phyloP scores from a whole-genome alignment of 2,329 filamentous ascomycete species.

The Tolypocladium tropicale region DNA sequence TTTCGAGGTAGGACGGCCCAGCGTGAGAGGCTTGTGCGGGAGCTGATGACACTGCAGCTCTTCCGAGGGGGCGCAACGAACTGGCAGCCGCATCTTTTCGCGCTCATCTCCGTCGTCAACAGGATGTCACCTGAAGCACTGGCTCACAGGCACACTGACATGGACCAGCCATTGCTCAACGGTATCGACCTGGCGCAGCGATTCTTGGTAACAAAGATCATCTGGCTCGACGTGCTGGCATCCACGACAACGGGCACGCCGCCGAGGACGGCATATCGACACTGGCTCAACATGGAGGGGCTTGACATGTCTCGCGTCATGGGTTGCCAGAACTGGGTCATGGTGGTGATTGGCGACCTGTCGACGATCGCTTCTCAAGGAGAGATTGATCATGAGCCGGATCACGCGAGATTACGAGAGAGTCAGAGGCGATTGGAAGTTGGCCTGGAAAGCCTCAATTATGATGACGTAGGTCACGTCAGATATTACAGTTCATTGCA shows the following conservation, averaged over 20 bases:
- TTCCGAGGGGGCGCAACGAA: constrained; percentile 10
- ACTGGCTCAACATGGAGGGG: constrained; percentile 4
- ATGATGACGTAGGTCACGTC: not conserved
- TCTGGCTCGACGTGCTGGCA: constrained; percentile 12
- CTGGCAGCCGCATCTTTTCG: constrained; percentile 11
- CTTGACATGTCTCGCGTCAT: constrained; percentile 11
- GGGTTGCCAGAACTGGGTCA: constrained; percentile 11
- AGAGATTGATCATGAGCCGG: not conserved
- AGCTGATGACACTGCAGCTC: not conserved
- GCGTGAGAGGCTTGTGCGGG: not conserved
- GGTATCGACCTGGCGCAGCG: constrained; percentile 9
- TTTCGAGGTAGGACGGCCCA: constrained; percentile 10
- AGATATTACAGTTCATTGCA: not conserved
- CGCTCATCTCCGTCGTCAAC: constrained; percentile 6
- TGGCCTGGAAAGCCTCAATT: not conserved
- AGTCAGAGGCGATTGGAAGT: not conserved
- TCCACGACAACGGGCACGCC: constrained; percentile 5
- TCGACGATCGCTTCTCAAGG: not conserved
- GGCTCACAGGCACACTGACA: not conserved
- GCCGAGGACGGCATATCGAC: constrained; percentile 4
- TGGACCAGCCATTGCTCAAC: not conserved
- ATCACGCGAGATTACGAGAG: not conserved
- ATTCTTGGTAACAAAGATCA: constrained; percentile 8
- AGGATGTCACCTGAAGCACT: not conserved
- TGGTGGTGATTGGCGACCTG: constrained; percentile 10